Percentiles rank a stretch among this genome's conserved stretches.
phyloP scores from a whole-genome alignment of 805 yeast genomes.

The Sugiyamaella floridensis region DNA sequence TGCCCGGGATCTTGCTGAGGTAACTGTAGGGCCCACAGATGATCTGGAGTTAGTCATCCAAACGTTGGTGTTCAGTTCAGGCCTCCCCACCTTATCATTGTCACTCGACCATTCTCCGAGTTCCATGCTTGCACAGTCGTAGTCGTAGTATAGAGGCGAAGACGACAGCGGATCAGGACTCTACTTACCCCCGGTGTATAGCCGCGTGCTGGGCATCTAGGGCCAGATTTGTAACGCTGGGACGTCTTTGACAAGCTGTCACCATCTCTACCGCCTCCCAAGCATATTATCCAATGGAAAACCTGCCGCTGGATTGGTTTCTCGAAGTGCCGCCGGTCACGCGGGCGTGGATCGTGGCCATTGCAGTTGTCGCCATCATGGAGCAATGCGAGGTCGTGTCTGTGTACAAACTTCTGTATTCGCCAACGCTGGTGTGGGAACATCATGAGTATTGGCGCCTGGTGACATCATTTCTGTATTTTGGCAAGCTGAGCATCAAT shows the following conservation, averaged over 20 bases:
- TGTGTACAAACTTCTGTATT: conserved; percentile 31
- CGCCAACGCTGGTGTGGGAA: conserved; percentile 32
- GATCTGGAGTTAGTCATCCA: conserved; percentile 14
- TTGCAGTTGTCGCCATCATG: conserved; percentile 28
- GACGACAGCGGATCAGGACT: background rate
- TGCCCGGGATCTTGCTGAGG: conserved; percentile 46
- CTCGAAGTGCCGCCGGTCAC: conserved; percentile 43
- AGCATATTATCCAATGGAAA: conserved; percentile 17
- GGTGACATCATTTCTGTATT: conserved; percentile 37
- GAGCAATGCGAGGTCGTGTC: conserved; percentile 33
- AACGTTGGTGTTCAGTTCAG: no score
- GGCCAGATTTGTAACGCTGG: background rate
- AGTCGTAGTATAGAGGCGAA: no score
- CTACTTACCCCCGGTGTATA: no score
- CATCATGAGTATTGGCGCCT: conserved; percentile 34
- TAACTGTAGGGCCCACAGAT: conserved; percentile 45
- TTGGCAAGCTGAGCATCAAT: conserved; percentile 37
- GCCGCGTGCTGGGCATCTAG: background rate
- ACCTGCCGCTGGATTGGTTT: conserved; percentile 19
- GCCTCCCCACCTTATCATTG: conserved; percentile 9
- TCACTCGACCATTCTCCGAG: conserved; percentile 6
- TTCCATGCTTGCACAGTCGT: conserved; percentile 1
- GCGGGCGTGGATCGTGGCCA: conserved; percentile 31
- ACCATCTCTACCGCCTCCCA: background rate
- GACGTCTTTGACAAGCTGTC: background rate